These are phyloP conservation scores for Yarrowia yakushimensis DNA, from an alignment of 805 yeast genomes.

Conservation along the genomic window DNA sequence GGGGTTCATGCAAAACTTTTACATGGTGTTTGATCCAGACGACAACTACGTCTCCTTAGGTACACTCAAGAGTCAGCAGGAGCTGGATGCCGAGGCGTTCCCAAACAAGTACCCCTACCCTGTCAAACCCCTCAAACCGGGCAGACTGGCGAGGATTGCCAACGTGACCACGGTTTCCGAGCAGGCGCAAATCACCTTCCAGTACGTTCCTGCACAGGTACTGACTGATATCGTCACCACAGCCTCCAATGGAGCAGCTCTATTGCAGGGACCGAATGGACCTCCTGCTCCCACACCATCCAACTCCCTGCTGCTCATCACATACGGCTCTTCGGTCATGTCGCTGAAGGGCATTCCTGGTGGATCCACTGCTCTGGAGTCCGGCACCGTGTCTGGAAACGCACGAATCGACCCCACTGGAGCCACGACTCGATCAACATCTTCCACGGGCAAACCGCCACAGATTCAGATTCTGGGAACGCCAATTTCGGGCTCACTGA, in stretches of 20 bases:
- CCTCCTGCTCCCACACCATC: neutral
- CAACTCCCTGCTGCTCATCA: neutral
- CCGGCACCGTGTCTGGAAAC: conserved; percentile 8
- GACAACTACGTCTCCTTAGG: conserved; percentile 30
- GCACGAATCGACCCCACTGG: conserved; percentile 19
- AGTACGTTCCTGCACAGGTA: neutral
- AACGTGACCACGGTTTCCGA: conserved; percentile 16
- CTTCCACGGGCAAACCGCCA: neutral
- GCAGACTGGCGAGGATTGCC: neutral
- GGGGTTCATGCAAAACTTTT: conserved; percentile 28
- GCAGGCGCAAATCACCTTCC: conserved; percentile 13
- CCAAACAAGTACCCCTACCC: neutral
- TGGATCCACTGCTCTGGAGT: neutral
- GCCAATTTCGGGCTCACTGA: neutral
- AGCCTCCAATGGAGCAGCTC: neutral
- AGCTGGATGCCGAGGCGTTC: neutral
- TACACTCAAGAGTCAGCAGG: conserved; percentile 3
- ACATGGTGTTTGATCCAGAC: conserved; percentile 31
- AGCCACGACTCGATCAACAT: neutral
- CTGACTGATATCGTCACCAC: conserved; percentile 7
- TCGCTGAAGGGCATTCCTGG: conserved; percentile 4
- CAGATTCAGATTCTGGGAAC: conserved; percentile 13
- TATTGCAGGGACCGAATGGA: neutral
- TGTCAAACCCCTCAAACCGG: conserved; percentile 11
- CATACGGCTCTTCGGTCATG: conserved; percentile 10